These are phyloP conservation scores for Physcia stellaris DNA, from an alignment of 495 filamentous ascomycete species.

Conservation along the genomic window DNA sequence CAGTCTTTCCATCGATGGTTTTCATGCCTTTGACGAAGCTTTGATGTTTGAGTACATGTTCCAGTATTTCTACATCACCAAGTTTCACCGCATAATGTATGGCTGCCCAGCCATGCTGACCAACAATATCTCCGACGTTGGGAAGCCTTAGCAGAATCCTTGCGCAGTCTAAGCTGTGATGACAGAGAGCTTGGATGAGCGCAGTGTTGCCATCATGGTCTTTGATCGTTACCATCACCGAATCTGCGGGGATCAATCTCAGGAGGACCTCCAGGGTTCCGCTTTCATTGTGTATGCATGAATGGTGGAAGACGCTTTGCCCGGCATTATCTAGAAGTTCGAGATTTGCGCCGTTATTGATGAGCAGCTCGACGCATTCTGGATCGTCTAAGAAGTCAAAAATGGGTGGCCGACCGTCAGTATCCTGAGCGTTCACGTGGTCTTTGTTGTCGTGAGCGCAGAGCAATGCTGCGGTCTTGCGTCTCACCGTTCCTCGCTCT, in stretches of 20 bases:
- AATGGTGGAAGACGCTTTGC: conserved; percentile 6
- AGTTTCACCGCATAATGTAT: conserved; percentile 8
- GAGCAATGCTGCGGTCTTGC: conserved; percentile 2
- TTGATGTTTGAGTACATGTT: neutral
- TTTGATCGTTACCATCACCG: conserved; percentile 5
- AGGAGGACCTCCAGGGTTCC: conserved; percentile 1
- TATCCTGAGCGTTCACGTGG: conserved; percentile 4
- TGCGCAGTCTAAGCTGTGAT: neutral
- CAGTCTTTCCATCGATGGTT: conserved; percentile 10
- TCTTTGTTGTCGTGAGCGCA: neutral
- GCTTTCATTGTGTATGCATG: conserved; percentile 7
- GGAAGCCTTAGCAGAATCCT: conserved; percentile 2
- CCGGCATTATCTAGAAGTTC: conserved; percentile 4
- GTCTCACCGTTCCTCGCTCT: conserved; percentile 3
- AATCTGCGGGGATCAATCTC: neutral
- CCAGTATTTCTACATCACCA: conserved; percentile 6
- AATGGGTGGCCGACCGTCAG: conserved; percentile 5
- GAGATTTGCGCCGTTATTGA: conserved; percentile 2
- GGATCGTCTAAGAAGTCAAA: conserved; percentile 10
- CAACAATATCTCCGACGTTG: conserved; percentile 6
- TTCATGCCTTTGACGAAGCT: conserved; percentile 6
- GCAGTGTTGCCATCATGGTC: conserved; percentile 8
- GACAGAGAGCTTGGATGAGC: conserved; percentile 5
- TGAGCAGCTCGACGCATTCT: conserved; percentile 3
- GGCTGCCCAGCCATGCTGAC: conserved; percentile 8